Conservation (phyloP, 2,329 filamentous ascomycete species). For the Colletotrichum simmondsii region DNA sequence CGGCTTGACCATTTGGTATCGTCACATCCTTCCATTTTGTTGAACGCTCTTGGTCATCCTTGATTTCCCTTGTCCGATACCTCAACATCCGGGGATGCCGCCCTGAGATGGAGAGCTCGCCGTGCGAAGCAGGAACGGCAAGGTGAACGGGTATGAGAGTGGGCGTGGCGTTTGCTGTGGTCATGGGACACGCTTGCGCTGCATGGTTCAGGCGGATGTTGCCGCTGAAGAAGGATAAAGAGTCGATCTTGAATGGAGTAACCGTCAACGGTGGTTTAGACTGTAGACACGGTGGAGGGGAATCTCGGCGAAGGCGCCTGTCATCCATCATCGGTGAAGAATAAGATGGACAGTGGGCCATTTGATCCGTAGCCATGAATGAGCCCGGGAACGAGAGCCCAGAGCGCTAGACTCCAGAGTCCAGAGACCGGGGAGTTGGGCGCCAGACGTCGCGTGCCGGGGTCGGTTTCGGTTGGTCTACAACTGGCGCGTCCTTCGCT, state of each 20-base stretch:
- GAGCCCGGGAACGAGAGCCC: background rate
- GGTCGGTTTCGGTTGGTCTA: background rate
- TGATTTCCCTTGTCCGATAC: background rate
- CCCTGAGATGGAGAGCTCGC: background rate
- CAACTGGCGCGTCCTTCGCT: background rate
- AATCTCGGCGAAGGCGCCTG: background rate
- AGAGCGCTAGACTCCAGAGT: background rate
- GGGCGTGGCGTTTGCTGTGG: background rate
- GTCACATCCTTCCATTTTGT: no score
- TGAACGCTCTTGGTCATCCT: background rate
- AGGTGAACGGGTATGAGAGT: background rate
- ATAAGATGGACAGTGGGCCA: background rate
- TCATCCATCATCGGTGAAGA: no score
- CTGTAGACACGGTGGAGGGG: background rate
- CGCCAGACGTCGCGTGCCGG: background rate
- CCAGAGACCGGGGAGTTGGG: background rate
- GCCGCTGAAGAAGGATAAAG: background rate
- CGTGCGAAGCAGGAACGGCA: background rate
- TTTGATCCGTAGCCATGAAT: background rate
- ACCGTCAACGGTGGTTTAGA: no score
- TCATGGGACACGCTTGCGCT: conserved; percentile 5
- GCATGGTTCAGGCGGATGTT: conserved; percentile 4
- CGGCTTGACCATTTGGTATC: background rate
- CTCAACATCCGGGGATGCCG: background rate
- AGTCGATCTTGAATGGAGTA: background rate